These are phyloP conservation scores for Artomyces pyxidatus DNA, from an alignment of 768 basidiomycete genomes.

Conservation along the genomic window DNA sequence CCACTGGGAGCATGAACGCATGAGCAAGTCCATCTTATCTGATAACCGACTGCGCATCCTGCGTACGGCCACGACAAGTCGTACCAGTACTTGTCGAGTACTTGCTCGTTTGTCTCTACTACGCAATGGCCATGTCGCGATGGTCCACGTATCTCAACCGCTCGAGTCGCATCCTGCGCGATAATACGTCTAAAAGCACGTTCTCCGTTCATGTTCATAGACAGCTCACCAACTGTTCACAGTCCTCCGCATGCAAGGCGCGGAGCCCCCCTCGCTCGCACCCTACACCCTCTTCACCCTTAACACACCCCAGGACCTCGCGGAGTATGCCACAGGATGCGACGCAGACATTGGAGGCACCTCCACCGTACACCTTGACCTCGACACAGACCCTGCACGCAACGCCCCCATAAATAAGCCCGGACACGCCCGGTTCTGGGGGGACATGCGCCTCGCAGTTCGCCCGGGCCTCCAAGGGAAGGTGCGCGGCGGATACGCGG, in stretches of 20 bases:
- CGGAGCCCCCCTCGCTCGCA: slow-evolving; percentile 48
- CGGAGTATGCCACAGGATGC: slow-evolving; percentile 68
- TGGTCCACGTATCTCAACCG: slow-evolving; percentile 28
- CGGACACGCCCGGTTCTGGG: slow-evolving; percentile 67
- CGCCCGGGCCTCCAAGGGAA: slow-evolving; percentile 57
- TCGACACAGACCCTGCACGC: slow-evolving; percentile 46
- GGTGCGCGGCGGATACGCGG: slow-evolving; percentile 83
- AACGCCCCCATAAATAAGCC: slow-evolving; percentile 33
- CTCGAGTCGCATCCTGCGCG: slow-evolving; percentile 30
- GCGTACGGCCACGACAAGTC: neutral
- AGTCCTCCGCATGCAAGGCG: slow-evolving; percentile 76
- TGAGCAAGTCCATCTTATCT: neutral
- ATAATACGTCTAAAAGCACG: slow-evolving; percentile 24
- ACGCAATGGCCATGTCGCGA: slow-evolving; percentile 19
- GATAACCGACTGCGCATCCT: neutral
- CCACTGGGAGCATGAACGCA: neutral
- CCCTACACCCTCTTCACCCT: slow-evolving; percentile 64
- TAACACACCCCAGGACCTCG: slow-evolving; percentile 48
- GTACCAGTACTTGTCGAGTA: neutral
- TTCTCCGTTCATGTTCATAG: slow-evolving; percentile 2
- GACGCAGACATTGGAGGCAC: slow-evolving; percentile 86
- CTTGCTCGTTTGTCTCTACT: too few species aligned
- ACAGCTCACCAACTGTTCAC: neutral
- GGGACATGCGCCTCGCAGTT: slow-evolving; percentile 66
- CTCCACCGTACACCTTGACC: slow-evolving; percentile 68